phyloP scores from a whole-genome alignment of 2,329 filamentous ascomycete genomes.

The Colletotrichum somersetense region DNA sequence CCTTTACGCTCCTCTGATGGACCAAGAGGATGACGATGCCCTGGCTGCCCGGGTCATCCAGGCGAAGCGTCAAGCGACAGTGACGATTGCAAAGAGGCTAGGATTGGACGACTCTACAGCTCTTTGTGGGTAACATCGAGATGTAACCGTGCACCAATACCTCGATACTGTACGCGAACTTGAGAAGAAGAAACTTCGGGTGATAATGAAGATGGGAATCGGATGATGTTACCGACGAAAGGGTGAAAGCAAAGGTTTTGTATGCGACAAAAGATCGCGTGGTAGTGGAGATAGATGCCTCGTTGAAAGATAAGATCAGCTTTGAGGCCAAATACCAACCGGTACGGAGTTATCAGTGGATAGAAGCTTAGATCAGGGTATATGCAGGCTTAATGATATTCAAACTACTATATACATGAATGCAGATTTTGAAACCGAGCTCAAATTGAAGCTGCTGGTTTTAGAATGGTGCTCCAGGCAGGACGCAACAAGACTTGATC shows the following conservation, averaged over 20 bases:
- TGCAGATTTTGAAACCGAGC: constrained; percentile 20
- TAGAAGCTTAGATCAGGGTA: constrained; percentile 20
- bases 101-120: too few relatives aligned
- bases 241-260: too few relatives aligned
- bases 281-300: too few relatives aligned
- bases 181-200: too few relatives aligned
- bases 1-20: background rate
- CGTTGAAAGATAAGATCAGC: too few relatives aligned
- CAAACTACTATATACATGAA: constrained; percentile 41
- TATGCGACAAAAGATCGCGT: too few relatives aligned
- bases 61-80: background rate
- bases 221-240: too few relatives aligned
- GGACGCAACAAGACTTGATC: constrained; percentile 31
- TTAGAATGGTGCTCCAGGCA: constrained; percentile 30
- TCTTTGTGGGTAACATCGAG: too few relatives aligned
- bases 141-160: too few relatives aligned
- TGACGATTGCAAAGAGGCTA: background rate
- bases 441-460: constrained; percentile 2
- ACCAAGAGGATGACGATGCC: background rate
- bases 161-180: too few relatives aligned
- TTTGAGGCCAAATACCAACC: too few relatives aligned
- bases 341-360: background rate
- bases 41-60: background rate
- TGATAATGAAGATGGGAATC: too few relatives aligned
- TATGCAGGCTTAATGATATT: constrained; percentile 40